phyloP scores from a whole-genome alignment of 352 stramenopile species.

The Stramenopiles sp. region DNA sequence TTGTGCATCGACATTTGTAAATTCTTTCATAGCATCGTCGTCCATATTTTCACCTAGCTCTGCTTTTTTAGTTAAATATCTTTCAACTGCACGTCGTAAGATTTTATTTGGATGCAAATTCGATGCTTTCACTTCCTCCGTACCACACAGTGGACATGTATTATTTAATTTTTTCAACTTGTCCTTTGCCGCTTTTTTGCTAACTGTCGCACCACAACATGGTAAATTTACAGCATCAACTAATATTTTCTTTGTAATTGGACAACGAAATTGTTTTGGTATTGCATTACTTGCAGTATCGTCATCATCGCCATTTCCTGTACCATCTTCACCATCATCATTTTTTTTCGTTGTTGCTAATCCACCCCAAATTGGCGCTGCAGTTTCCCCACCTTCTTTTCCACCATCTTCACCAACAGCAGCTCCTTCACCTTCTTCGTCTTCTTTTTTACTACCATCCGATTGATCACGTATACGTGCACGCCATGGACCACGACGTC shows the following conservation, averaged over 20 bases:
- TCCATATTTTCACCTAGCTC: background rate
- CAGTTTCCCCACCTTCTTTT: background rate
- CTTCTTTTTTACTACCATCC: too few relatives aligned
- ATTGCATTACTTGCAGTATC: too few relatives aligned
- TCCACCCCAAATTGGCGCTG: background rate
- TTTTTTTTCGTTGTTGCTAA: background rate
- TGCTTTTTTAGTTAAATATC: background rate
- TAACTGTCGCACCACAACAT: background rate
- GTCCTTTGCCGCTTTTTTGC: background rate
- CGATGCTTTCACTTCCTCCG: background rate
- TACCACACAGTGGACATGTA: background rate
- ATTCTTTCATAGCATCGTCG: background rate
- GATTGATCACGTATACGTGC: too few relatives aligned
- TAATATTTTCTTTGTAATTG: background rate
- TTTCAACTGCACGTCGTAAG: background rate
- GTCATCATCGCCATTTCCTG: background rate
- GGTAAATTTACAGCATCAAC: background rate
- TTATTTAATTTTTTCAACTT: background rate
- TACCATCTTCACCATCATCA: background rate
- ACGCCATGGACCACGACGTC: background rate
- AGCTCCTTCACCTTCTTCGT: constrained; percentile 30
- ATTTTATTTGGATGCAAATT: background rate
- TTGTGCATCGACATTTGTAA: background rate
- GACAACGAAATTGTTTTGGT: background rate
- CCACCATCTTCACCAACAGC: background rate